Conservation (phyloP, 495 filamentous ascomycete species). For the Cercophora scortea region DNA sequence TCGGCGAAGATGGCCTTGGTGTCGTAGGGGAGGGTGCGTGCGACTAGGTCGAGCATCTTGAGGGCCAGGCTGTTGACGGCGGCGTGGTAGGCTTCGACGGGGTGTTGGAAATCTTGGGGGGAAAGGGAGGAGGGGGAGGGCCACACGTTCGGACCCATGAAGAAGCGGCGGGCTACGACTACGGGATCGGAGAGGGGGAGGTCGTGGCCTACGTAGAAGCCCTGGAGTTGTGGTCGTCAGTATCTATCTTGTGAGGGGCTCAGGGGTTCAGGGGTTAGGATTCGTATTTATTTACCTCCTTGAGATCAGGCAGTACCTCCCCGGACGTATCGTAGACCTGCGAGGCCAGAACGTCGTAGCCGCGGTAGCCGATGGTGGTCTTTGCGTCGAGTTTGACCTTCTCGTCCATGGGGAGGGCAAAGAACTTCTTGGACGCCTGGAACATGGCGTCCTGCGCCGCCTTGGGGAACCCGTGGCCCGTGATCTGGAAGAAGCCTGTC, state of each 20-base stretch:
- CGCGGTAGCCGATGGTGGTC: slow-evolving; percentile 7
- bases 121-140: slow-evolving; percentile 26
- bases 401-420: slow-evolving; percentile 26
- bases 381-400: slow-evolving; percentile 8
- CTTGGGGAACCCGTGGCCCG: slow-evolving; percentile 35
- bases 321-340: slow-evolving; percentile 12
- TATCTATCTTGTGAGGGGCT: too few species aligned
- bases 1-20: slow-evolving; percentile 22
- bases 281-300: slow-evolving; percentile 21
- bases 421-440: slow-evolving; percentile 16
- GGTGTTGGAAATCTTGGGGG: slow-evolving; percentile 32
- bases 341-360: slow-evolving; percentile 28
- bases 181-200: slow-evolving; percentile 28
- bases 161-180: too few species aligned
- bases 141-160: slow-evolving; percentile 29
- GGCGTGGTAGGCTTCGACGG: slow-evolving; percentile 42
- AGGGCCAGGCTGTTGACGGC: slow-evolving; percentile 25
- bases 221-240: slow-evolving; percentile 5
- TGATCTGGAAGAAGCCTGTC: slow-evolving; percentile 46
- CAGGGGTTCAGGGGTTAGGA: too few species aligned
- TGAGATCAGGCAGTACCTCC: slow-evolving; percentile 27
- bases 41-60: slow-evolving; percentile 16
- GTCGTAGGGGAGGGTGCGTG: slow-evolving; percentile 15
- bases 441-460: slow-evolving; percentile 15
- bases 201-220: slow-evolving; percentile 29